Base-by-base conservation (phyloP, 495 filamentous ascomycete genomes). In the Cladorrhinum samala region DNA sequence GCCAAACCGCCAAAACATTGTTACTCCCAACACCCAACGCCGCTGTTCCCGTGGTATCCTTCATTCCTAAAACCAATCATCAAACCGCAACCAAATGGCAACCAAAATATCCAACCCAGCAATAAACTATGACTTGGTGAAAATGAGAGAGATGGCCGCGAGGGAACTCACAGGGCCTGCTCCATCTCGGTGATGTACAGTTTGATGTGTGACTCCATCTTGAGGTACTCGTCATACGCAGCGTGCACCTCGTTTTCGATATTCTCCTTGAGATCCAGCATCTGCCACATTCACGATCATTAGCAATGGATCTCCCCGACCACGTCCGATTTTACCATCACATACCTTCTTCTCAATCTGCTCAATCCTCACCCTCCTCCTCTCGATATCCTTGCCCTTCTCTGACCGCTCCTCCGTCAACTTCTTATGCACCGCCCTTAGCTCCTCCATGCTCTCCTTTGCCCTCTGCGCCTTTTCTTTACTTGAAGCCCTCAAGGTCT, bases 171-270 rank as follows among this genome's bases (percentile, higher is more conserved):
- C 54, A 91, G 79, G 54, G 83, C 84, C 72, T 96, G 91, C 68
- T 97, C 94, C 91, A 98, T 96, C 77, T 97, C 91, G 21, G 86
- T 95, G 67, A 97, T 93, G 74, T 98, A 98, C 53, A 96, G 77
- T 69, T 89, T 91, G 65, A 98, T 95, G 70, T 98, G 93, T 21
- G 89, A 84, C 70, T 96, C 92, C 79, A 97, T 82, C 79, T 95
- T 95, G 61, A 94, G 74, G 68, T 93, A 97, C 75, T 97, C 89
- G 48, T 91, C 89, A 52, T 94, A 84, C 1, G 93, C 88, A 16
- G 75, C 77, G 54, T 88, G 86, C 9, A 96, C 85, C 72, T 98
- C 93, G 52, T 83, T 88, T 64, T 97, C 94, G 52, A 97, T 93
- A 56, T 92, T 95, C 67, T 96, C 93, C 60, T 93, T 96, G 41